phyloP scores from a whole-genome alignment of 768 basidiomycete genomes.

The Gymnopilus dilepis region DNA sequence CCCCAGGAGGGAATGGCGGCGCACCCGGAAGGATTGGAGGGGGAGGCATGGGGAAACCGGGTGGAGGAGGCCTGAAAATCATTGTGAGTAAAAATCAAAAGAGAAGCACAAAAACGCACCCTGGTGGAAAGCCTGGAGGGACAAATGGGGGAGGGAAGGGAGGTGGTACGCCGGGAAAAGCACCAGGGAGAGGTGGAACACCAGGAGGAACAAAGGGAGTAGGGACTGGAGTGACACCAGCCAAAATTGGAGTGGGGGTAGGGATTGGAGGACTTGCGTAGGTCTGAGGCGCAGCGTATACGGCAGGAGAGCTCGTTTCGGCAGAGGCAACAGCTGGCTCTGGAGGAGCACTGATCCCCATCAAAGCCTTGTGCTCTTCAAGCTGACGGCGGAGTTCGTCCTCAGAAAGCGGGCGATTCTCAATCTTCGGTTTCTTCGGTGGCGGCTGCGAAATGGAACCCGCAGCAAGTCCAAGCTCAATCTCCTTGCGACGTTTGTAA shows the following conservation, averaged over 20 bases:
- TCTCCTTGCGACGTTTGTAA: slow-evolving; percentile 95
- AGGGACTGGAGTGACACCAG: slow-evolving; percentile 34
- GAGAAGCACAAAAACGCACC: slow-evolving; percentile 43
- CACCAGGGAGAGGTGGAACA: slow-evolving; percentile 48
- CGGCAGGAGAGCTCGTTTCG: slow-evolving; percentile 47
- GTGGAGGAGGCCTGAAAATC: slow-evolving; percentile 23
- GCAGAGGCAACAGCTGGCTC: slow-evolving; percentile 35
- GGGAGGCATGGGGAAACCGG: slow-evolving; percentile 30
- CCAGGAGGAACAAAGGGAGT: slow-evolving; percentile 35
- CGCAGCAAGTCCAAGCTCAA: slow-evolving; percentile 85
- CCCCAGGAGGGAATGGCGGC: slow-evolving; percentile 21
- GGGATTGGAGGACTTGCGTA: slow-evolving; percentile 58
- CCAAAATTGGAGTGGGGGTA: slow-evolving; percentile 35
- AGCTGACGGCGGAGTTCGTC: slow-evolving; percentile 86
- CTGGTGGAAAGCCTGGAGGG: slow-evolving; percentile 61
- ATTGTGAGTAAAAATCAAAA: slow-evolving; percentile 14
- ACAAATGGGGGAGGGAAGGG: slow-evolving; percentile 62
- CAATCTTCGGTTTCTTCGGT: slow-evolving; percentile 80
- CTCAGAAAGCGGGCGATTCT: slow-evolving; percentile 78
- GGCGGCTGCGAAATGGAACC: slow-evolving; percentile 84
- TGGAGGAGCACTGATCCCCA: slow-evolving; percentile 57
- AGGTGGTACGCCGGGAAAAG: slow-evolving; percentile 49
- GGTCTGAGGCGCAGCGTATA: slow-evolving; percentile 76
- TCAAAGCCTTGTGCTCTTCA: slow-evolving; percentile 88
- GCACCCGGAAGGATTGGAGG: slow-evolving; percentile 36